These are phyloP conservation scores for Pyrenophora tritici-repentis DNA, from an alignment of 2,329 filamentous ascomycete genomes.

Conservation along the genomic window DNA sequence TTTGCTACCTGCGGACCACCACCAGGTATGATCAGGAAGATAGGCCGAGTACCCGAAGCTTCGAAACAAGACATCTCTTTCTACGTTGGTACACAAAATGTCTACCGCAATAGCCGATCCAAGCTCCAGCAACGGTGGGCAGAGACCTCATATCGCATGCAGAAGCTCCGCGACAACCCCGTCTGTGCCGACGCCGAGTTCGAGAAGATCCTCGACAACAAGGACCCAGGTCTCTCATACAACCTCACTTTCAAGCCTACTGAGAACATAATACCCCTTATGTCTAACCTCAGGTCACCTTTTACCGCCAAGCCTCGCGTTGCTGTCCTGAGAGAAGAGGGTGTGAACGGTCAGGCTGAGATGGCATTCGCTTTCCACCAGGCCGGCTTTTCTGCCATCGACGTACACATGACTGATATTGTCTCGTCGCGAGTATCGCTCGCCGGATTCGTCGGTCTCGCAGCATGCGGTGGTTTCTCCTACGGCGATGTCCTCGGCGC, in stretches of 20 bases:
- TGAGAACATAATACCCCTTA: constrained; percentile 74
- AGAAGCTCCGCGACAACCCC: constrained; percentile 86
- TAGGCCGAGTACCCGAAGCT: constrained; percentile 73
- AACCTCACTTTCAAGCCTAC: constrained; percentile 79
- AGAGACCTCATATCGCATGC: constrained; percentile 87
- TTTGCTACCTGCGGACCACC: constrained; percentile 90
- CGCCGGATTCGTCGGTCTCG: constrained; percentile 81
- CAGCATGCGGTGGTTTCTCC: constrained; percentile 95
- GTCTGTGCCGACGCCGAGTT: constrained; percentile 84
- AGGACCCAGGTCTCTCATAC: constrained; percentile 83
- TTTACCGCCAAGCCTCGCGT: constrained; percentile 74
- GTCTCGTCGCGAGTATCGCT: constrained; percentile 81
- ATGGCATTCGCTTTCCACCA: constrained; percentile 96
- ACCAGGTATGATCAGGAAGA: constrained; percentile 78
- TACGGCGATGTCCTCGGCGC: constrained; percentile 92
- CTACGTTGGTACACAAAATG: constrained; percentile 68
- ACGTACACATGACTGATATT: constrained; percentile 95
- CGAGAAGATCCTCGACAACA: constrained; percentile 71
- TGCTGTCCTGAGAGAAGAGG: constrained; percentile 92
- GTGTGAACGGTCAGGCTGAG: constrained; percentile 94
- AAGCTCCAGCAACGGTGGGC: constrained; percentile 88
- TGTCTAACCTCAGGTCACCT: constrained; percentile 63
- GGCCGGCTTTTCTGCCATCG: constrained; percentile 88
- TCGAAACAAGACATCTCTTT: constrained; percentile 78
- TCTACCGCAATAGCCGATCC: constrained; percentile 71